Evolutionary conservation across 106 monocot species (phyloP).

Genomic region (Platanthera zijinensis): DNA sequence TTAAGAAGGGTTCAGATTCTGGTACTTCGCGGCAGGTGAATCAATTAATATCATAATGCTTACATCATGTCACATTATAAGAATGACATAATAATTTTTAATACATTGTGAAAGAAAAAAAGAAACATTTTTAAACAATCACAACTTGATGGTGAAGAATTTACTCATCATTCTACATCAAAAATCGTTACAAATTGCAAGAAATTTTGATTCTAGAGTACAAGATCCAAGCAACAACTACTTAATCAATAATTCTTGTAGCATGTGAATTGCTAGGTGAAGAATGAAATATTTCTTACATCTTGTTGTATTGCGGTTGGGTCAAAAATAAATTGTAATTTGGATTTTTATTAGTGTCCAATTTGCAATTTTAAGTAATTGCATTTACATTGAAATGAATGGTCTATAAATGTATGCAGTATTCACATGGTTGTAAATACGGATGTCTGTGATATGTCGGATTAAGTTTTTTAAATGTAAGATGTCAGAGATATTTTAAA

Average conservation of each 20-base stretch:
- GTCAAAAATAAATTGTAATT: background rate
- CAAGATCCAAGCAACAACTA: background rate
- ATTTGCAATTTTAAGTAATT: background rate
- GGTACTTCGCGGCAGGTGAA: background rate
- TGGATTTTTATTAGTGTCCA: background rate
- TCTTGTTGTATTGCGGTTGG: background rate
- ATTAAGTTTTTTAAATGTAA: too few species aligned
- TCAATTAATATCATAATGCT: background rate
- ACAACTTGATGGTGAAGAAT: background rate
- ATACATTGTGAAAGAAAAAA: background rate
- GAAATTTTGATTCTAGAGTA: background rate
- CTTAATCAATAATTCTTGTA: background rate
- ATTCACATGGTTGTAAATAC: too few species aligned
- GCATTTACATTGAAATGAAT: background rate
- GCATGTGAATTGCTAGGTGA: background rate
- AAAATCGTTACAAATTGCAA: background rate
- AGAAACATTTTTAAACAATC: background rate
- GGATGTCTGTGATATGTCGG: too few species aligned
- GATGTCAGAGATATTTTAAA: too few species aligned
- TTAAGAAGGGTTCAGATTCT: background rate
- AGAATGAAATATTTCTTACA: background rate
- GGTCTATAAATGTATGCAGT: background rate
- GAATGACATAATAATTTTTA: background rate
- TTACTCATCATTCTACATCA: background rate
- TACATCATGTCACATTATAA: background rate